These are phyloP conservation scores for Myxozyma mucilagina DNA, from an alignment of 805 yeast species.

Conservation along the genomic window DNA sequence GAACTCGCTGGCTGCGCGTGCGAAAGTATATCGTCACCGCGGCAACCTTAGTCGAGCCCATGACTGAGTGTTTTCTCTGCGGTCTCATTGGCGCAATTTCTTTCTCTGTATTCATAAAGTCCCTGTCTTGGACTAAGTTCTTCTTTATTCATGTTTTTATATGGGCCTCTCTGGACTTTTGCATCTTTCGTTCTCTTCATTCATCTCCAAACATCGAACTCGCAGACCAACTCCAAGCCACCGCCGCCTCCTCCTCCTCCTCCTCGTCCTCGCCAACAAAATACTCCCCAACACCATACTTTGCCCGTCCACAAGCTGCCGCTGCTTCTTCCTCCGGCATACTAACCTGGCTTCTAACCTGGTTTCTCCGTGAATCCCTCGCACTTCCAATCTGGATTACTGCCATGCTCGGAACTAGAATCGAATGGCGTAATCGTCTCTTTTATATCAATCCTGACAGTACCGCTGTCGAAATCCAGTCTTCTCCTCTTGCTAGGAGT, in stretches of 20 bases:
- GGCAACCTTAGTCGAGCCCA: constrained; percentile 83
- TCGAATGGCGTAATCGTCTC: constrained; percentile 72
- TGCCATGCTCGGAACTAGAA: constrained; percentile 71
- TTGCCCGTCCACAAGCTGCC: constrained; percentile 28
- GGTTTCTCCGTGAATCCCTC: constrained; percentile 69
- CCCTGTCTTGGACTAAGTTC: constrained; percentile 39
- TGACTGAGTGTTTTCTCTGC: constrained; percentile 72
- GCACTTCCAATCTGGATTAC: constrained; percentile 83
- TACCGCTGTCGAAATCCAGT: constrained; percentile 62
- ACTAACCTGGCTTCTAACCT: constrained; percentile 46
- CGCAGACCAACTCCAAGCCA: constrained; percentile 26
- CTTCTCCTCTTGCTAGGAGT: neutral
- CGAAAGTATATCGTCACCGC: constrained; percentile 82
- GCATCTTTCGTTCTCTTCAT: constrained; percentile 53
- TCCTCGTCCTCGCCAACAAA: constrained; percentile 32
- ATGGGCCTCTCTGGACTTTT: constrained; percentile 68
- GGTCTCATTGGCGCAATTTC: constrained; percentile 68
- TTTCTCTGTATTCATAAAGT: constrained; percentile 49
- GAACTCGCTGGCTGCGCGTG: constrained; percentile 84
- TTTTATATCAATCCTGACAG: constrained; percentile 71
- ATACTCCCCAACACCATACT: constrained; percentile 35
- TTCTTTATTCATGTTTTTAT: constrained; percentile 54
- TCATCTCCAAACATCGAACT: constrained; percentile 35
- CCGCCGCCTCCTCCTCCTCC: constrained; percentile 11
- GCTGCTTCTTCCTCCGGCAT: constrained; percentile 29